phyloP scores from a whole-genome alignment of 2,329 filamentous ascomycete genomes.

The Fragosphaeria purpurea region DNA sequence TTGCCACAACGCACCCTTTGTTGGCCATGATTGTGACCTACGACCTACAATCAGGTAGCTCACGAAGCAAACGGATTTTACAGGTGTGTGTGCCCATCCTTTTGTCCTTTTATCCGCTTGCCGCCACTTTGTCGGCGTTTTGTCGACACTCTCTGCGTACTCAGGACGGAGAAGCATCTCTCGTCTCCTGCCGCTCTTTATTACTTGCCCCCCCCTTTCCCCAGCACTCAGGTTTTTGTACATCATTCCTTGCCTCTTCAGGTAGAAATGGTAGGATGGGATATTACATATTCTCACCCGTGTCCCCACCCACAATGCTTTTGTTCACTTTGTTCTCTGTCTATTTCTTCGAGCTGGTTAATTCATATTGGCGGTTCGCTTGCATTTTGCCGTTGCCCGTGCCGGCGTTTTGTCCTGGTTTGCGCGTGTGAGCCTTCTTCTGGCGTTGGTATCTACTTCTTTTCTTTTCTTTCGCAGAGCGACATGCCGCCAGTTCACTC shows the following conservation, averaged over 20 bases:
- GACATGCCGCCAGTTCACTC: slow-evolving; percentile 1
- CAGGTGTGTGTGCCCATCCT: background rate
- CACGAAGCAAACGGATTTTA: background rate
- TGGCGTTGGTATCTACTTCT: background rate
- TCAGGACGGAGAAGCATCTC: too few relatives aligned
- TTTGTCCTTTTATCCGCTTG: background rate
- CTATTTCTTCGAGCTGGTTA: background rate
- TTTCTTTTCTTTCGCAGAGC: background rate
- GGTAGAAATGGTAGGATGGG: background rate
- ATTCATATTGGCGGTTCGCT: background rate
- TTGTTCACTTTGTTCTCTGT: background rate
- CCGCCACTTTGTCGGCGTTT: background rate
- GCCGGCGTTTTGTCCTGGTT: slow-evolving; percentile 1
- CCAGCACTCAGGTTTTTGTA: background rate
- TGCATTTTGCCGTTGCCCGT: slow-evolving; percentile 3
- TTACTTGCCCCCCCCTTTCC: background rate
- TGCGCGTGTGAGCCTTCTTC: background rate
- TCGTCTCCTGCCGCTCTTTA: background rate
- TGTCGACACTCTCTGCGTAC: background rate
- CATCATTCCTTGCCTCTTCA: background rate
- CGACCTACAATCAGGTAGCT: background rate
- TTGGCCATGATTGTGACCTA: too few relatives aligned
- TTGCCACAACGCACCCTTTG: too few relatives aligned
- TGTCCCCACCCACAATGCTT: slow-evolving; percentile 1
- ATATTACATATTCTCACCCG: background rate